Base-by-base conservation (phyloP, 192 early-diverging fungal species). In the Linnemannia schmuckeri region DNA sequence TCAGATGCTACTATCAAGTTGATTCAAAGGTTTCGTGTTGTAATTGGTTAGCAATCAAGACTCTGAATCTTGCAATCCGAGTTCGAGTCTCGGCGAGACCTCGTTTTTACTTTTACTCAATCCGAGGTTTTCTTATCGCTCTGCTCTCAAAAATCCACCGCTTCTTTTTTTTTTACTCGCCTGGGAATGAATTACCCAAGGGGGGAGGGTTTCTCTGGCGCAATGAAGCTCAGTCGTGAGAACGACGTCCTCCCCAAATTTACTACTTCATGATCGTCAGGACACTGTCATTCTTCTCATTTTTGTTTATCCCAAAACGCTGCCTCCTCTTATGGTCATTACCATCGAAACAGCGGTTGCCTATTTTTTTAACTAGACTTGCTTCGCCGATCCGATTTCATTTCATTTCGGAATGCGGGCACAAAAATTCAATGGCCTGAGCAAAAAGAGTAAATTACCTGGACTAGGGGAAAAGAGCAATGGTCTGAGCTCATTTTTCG, bases 61-160 rank as follows among this genome's bases (percentile, higher is more conserved):
- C 77, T 79, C 77, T 79, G 77, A 79, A 79, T 79, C 77, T 79
- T 79, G 70, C 77, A 79, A 79, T 79, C 77, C 77, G 77, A 79
- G 77, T 79, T 79, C 77, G 77, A 72, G 77, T 79, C 77, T 79
- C 77, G 77, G 77, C 70, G 77, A 72, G 70, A 79, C 77, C 77
- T 72, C 77, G 41, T 70, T 79, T 61, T 76, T 76, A 18, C 15
- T 57, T 75, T 75, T 77, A 17, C 18, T 49, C 47, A 49, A 3
- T 12, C 13, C 12, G 13, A 49, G 47, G 9, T 4, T 44, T 7
- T 44, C 6, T 44, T 44, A 12, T 44, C 10, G 42, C 42, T 12
- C 42, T 44, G 42, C 42, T 7, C 6, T 44, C 42, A 44, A 12
- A 12, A n/a, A n/a, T n/a, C n/a, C n/a, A n/a, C n/a, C n/a, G n/a